Evolutionary conservation across 2,329 filamentous ascomycete genomes (phyloP).

Genomic region (Aspergillus thermomutatus): DNA sequence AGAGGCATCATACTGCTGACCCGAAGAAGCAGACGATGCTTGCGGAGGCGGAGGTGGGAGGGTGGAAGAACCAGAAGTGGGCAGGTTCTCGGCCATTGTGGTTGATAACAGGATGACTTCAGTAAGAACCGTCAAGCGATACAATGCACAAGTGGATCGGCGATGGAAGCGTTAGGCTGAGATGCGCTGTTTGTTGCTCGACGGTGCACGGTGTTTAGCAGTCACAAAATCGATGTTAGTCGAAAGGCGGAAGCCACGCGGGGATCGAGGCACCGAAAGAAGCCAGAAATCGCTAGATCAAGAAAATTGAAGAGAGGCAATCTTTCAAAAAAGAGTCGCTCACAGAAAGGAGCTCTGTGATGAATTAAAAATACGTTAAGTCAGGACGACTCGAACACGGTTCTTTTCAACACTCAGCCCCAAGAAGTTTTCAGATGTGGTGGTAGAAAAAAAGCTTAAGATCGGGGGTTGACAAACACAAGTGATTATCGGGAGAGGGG

Average conservation of each 20-base stretch:
- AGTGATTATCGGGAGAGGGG: neutral
- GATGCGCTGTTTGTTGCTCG: slow-evolving; percentile 17
- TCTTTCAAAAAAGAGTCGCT: neutral
- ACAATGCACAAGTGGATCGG: slow-evolving; percentile 20
- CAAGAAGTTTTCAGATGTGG: slow-evolving; percentile 7
- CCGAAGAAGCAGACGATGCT: slow-evolving; percentile 66
- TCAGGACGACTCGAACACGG: slow-evolving; percentile 16
- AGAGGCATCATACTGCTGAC: slow-evolving; percentile 66
- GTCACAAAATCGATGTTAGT: slow-evolving; percentile 20
- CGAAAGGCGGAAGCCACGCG: slow-evolving; percentile 24
- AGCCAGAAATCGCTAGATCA: slow-evolving; percentile 5
- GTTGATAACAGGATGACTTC: slow-evolving; percentile 19
- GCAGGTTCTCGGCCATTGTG: slow-evolving; percentile 75
- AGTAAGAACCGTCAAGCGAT: slow-evolving; percentile 18
- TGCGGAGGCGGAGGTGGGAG: slow-evolving; percentile 65
- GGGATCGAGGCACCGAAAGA: slow-evolving; percentile 19
- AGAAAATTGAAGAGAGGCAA: neutral
- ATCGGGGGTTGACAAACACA: slow-evolving; percentile 2
- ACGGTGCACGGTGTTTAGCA: slow-evolving; percentile 25
- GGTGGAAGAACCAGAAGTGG: slow-evolving; percentile 60
- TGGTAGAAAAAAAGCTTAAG: slow-evolving; percentile 5
- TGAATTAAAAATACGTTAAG: slow-evolving; percentile 16
- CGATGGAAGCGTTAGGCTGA: slow-evolving; percentile 12
- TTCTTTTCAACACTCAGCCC: slow-evolving; percentile 9
- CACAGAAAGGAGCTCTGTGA: slow-evolving; percentile 9